A percentile compares a stretch with the other conserved stretches of the same genome.
Evolutionary conservation across 345 rosid genomes (phyloP).

Genomic region (Noccaea bulbosa): DNA sequence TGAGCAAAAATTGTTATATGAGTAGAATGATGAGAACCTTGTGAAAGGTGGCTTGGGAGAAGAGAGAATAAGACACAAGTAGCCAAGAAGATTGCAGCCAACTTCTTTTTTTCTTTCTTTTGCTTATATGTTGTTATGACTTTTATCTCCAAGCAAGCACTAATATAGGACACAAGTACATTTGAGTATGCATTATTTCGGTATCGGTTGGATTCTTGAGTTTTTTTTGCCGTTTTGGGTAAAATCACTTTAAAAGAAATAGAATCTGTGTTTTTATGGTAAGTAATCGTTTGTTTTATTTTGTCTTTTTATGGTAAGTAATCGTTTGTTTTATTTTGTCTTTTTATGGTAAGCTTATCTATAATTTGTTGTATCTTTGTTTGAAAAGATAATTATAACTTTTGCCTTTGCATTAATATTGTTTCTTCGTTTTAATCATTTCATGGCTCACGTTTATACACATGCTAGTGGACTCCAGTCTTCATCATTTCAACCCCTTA

Average conservation of each 20-base stretch:
- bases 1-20: not conserved
- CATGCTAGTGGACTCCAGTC: constrained; percentile 9
- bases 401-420: not conserved
- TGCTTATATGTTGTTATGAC: not conserved
- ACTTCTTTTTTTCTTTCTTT: not conserved
- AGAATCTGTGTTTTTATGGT: not conserved
- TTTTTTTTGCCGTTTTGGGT: constrained; percentile 20
- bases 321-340: not conserved
- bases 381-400: not conserved
- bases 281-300: not conserved
- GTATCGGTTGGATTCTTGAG: not conserved
- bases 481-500: not conserved
- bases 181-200: not conserved
- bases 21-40: constrained; percentile 9
- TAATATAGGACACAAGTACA: not conserved
- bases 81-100: constrained; percentile 29
- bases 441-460: not conserved
- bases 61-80: constrained; percentile 31
- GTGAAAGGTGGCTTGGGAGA: constrained; percentile 25
- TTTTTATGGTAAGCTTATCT: not conserved
- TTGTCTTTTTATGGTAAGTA: not conserved
- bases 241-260: not conserved
- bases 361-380: not conserved
- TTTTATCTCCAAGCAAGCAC: not conserved
- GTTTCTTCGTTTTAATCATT: not conserved